Evolutionary conservation across 495 filamentous ascomycete species (phyloP).

Genomic region (Podospora australis): DNA sequence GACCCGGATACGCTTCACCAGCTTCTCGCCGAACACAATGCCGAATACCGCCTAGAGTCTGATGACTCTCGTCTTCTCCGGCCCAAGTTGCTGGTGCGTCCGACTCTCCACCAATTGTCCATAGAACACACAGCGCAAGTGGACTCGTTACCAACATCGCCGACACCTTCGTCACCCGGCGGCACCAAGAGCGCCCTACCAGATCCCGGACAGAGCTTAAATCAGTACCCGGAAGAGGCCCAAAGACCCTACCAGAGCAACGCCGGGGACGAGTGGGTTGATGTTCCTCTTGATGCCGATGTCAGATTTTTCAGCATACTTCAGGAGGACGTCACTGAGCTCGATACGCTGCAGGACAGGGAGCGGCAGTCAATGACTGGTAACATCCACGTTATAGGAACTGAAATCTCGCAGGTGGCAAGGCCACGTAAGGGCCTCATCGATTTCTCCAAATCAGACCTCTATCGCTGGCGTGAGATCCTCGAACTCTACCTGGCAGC

Average conservation of each 20-base stretch:
- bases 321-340: constrained; percentile 50
- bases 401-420: constrained; percentile 50
- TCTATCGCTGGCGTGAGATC: constrained; percentile 65
- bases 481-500: constrained; percentile 65
- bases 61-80: constrained; percentile 19
- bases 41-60: constrained; percentile 43
- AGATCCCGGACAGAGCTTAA: not conserved
- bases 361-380: constrained; percentile 50
- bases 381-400: constrained; percentile 49
- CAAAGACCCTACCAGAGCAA: not conserved
- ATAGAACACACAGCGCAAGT: not conserved
- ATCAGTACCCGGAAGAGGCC: not conserved
- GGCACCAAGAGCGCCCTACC: not conserved
- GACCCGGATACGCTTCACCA: constrained; percentile 51
- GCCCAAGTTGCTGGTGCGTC: constrained; percentile 25
- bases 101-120: constrained; percentile 1
- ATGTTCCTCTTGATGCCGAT: constrained; percentile 61
- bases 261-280: constrained; percentile 35
- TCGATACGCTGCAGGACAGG: constrained; percentile 52
- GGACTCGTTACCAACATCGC: constrained; percentile 2
- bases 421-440: constrained; percentile 40
- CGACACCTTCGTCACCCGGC: not conserved
- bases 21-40: constrained; percentile 37
- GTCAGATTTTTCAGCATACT: constrained; percentile 62
- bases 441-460: constrained; percentile 50